A percentile compares a stretch with the other conserved stretches of the same genome.
These are phyloP conservation scores for Neodidymelliopsis sp. DNA, from an alignment of 2,329 filamentous ascomycete species.

Conservation along the genomic window DNA sequence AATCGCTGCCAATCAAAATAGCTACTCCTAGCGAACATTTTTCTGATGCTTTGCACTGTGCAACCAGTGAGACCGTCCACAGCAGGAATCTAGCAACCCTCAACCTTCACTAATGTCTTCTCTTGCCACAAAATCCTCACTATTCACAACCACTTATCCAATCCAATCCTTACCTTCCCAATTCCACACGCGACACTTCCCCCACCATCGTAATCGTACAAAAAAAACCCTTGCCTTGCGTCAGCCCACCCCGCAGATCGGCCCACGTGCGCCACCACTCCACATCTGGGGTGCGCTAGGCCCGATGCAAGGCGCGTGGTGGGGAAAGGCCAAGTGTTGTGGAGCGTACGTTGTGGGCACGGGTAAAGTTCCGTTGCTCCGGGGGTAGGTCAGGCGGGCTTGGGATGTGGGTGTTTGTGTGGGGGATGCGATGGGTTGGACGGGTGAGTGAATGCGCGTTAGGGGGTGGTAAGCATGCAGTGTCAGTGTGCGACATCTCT, in stretches of 20 bases:
- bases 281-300: slow-evolving; percentile 11
- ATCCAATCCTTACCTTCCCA: background rate
- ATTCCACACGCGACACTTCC: too few species aligned
- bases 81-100: background rate
- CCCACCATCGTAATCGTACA: too few species aligned
- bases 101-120: background rate
- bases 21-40: background rate
- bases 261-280: slow-evolving; percentile 14
- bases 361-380: slow-evolving; percentile 13
- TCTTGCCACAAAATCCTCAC: background rate
- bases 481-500: too few species aligned
- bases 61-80: background rate
- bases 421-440: background rate
- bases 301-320: background rate
- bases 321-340: background rate
- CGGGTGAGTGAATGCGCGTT: too few species aligned
- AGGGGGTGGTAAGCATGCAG: too few species aligned
- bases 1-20: background rate
- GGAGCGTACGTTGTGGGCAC: background rate
- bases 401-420: background rate
- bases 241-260: slow-evolving; percentile 17
- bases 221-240: background rate
- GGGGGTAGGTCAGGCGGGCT: background rate
- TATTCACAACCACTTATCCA: too few species aligned
- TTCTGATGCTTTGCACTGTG: background rate